Base-by-base conservation (phyloP, 352 stramenopile genomes). In the Pythium diclinum region DNA sequence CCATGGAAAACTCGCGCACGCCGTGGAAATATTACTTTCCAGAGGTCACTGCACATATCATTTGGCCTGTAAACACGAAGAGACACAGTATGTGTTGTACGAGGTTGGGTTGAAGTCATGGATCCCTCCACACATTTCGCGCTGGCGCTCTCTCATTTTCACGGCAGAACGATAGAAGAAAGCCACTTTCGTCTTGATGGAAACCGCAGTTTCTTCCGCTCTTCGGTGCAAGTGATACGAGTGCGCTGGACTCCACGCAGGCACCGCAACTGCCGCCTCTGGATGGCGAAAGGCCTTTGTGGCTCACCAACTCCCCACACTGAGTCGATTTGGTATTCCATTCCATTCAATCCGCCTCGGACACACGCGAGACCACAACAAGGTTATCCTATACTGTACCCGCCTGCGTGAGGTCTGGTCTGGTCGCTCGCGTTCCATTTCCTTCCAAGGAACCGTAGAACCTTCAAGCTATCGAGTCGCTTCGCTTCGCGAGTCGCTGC, bases 1-100 rank as follows among this genome's bases (percentile, higher is more conserved):
- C 49, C 49, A 38, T 56, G 11, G 49, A 56, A 56, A 56, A 30
- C 19, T 51, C n/a, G 44, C 44, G 44, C 44, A 51, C 44, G 19
- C 44, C 8, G 44, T 30, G 44, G 30, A 56, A 23, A 38, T 6
- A 56, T 56, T 40, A 4, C 19, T 23, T 56, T 56, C 16, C 49
- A 34, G 4, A 56, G 30, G 16, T 56, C 16, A 5, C n/a, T 19
- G 21, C 3, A 19, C 36, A 13, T 9, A 5, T 1, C 6, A 10
- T 11, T 51, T 25, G n/a, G 28, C 32, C 14, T 11, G 21, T 3
- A 23, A 13, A 25, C 19, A 10, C 19, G 44, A 51, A 51, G 44
- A 30, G 44, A 21, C 44, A 51, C 44, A 6, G 44, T 28, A 51
- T 51, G 5, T 8, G 13, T 28, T 51, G 3, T 30, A 3, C 9